Percentiles rank a stretch among this genome's conserved stretches.
Evolutionary conservation across 768 basidiomycete species (phyloP).

Genomic region (Roridomyces roridus): DNA sequence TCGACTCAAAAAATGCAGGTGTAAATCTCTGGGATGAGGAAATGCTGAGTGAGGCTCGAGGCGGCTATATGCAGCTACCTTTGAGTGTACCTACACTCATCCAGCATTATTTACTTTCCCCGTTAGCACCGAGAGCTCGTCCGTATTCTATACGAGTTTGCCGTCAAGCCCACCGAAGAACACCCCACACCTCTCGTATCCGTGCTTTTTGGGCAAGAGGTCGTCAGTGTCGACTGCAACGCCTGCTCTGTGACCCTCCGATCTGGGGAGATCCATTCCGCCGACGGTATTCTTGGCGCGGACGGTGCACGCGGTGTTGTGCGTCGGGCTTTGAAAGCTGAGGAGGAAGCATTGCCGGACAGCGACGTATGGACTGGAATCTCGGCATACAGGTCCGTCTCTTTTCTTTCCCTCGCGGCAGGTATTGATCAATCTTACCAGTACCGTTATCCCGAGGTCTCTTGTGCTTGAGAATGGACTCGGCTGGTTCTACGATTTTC

Average conservation of each 20-base stretch:
- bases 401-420: neutral
- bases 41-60: constrained; percentile 11
- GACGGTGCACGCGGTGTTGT: constrained; percentile 10
- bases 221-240: neutral
- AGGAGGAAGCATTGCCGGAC: neutral
- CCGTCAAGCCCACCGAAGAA: neutral
- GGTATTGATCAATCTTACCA: neutral
- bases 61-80: constrained; percentile 4
- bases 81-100: neutral
- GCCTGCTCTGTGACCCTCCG: neutral
- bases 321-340: neutral
- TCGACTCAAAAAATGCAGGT: neutral
- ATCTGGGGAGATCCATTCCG: neutral
- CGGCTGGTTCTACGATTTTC: neutral
- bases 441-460: neutral
- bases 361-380: constrained; percentile 1
- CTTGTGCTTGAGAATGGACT: neutral
- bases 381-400: constrained; percentile 5
- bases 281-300: constrained; percentile 13
- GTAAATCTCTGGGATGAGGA: constrained; percentile 9
- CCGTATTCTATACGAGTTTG: constrained; percentile 7
- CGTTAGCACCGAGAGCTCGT: constrained; percentile 11
- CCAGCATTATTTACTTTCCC: neutral
- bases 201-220: constrained; percentile 6
- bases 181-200: neutral